Evolutionary conservation across 352 stramenopile species (phyloP), one percentile per base, ranked within the genome.

Genomic region (Phytophthora fragariae): DNA sequence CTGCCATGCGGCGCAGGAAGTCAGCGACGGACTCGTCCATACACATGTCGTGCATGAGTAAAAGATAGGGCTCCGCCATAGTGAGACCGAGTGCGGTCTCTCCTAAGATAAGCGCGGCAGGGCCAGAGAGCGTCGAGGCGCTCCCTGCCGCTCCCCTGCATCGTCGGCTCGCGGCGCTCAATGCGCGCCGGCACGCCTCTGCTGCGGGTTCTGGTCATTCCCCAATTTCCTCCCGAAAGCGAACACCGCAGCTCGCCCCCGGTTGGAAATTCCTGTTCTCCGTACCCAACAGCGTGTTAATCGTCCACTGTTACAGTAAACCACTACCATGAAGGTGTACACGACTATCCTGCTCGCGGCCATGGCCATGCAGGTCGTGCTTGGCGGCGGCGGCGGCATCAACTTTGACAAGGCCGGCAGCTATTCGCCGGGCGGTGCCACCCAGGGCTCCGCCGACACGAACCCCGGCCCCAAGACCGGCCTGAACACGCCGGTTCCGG

Each of bases 311-410:
- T 65, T 66, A 76, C 52, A 64, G 49, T 53, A 65, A 69, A 70
- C 15, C 27, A 66, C 54, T 37, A 70, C 46, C 41, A 82, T 82
- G 75, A 82, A 82, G 67, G 67, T 82, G 66, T 82, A 77, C 72
- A 73, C 71, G 47, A 71, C 71, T 31, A 73, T 82, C 47, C 41
- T 82, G 41, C 63, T 82, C 14, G 67, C 75, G 46, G 75, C 75
- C 35, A 55, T 82, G 52, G 75, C 75, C 64, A 79, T 79, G 71
- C 75, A 82, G 62, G 75, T 77, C 19, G 75, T 79, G n/a, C 72
- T 82, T 0, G 75, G 62, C 57, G 75, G 75, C 39, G 66, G 66
- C 59, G 70, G 70, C 55, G 75, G 75, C 54, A 69, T 81, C 44
- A 71, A 55, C 24, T 79, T 77, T 55, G 53, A 73, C 59, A 72